These are phyloP conservation scores for rapeseed (Brassica napus) DNA, from an alignment of 345 rosid genomes.

Conservation along the genomic window DNA sequence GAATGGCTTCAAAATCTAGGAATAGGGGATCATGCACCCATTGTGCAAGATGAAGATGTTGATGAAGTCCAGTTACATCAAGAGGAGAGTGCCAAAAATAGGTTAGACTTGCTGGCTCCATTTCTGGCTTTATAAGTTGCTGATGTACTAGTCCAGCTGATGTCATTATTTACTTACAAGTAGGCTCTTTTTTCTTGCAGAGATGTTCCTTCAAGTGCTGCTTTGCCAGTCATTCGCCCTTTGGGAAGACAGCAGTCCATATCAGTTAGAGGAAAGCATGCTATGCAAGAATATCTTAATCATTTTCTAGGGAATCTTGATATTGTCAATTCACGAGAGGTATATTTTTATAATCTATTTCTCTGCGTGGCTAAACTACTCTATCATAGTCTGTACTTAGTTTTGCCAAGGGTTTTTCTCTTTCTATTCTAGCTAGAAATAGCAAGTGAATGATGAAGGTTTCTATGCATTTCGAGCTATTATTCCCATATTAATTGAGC, in stretches of 20 bases:
- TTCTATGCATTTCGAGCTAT: conserved; percentile 10
- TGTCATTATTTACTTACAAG: conserved; percentile 18
- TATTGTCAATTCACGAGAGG: conserved; percentile 96
- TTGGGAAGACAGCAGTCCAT: conserved; percentile 90
- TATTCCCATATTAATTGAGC: conserved; percentile 5
- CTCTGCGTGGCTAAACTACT: not conserved
- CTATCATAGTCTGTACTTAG: conserved; percentile 21
- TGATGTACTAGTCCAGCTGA: not conserved
- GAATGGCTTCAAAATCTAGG: conserved; percentile 99
- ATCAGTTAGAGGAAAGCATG: conserved; percentile 86
- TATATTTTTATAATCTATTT: conserved; percentile 36
- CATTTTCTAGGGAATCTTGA: conserved; percentile 93
- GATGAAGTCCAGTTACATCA: conserved; percentile 72
- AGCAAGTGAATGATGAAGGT: conserved; percentile 8
- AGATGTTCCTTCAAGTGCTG: conserved; percentile 98
- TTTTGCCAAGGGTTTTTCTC: conserved; percentile 25
- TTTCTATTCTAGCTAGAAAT: conserved; percentile 24
- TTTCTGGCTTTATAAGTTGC: conserved; percentile 16
- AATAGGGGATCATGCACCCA: conserved; percentile 77
- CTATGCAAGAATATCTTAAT: conserved; percentile 94
- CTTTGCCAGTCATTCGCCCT: conserved; percentile 90
- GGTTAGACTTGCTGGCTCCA: conserved; percentile 47
- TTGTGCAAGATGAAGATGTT: conserved; percentile 76
- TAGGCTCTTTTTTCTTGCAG: conserved; percentile 56
- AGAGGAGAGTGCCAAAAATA: conserved; percentile 77